Percentiles rank a stretch among this genome's conserved stretches.
Evolutionary conservation across 1,139 yeast species (phyloP).

Genomic region (Debaryomycetaceae sp.): DNA sequence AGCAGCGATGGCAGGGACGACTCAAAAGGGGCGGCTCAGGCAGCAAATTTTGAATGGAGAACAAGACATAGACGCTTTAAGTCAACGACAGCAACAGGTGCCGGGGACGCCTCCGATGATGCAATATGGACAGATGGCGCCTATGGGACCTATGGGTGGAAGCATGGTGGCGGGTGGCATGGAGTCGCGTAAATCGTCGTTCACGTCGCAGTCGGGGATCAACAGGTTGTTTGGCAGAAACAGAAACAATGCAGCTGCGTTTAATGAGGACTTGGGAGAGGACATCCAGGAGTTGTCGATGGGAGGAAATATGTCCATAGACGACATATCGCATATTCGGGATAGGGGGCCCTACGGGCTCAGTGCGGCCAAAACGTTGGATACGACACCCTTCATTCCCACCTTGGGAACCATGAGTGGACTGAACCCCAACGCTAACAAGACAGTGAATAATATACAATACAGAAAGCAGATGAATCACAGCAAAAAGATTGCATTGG

Average conservation of each 20-base stretch:
- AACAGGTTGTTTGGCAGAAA: slow-evolving; percentile 45
- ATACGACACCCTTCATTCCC: slow-evolving; percentile 73
- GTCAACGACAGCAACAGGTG: neutral
- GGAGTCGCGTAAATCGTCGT: slow-evolving; percentile 35
- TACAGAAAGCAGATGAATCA: slow-evolving; percentile 69
- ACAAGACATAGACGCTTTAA: slow-evolving; percentile 17
- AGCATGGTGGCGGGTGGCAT: slow-evolving; percentile 1
- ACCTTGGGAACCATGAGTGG: slow-evolving; percentile 37
- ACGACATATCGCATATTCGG: slow-evolving; percentile 59
- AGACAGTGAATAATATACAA: slow-evolving; percentile 45
- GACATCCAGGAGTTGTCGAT: slow-evolving; percentile 40
- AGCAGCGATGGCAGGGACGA: slow-evolving; percentile 13
- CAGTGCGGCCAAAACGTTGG: slow-evolving; percentile 34
- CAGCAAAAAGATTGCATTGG: slow-evolving; percentile 56
- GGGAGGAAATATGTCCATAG: slow-evolving; percentile 50
- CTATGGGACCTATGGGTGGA: slow-evolving; percentile 2
- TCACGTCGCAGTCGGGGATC: slow-evolving; percentile 39
- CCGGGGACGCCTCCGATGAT: slow-evolving; percentile 1
- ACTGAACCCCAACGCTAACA: slow-evolving; percentile 15
- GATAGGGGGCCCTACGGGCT: slow-evolving; percentile 64
- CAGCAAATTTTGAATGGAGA: slow-evolving; percentile 34
- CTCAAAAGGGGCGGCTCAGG: slow-evolving; percentile 25
- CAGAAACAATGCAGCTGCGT: slow-evolving; percentile 27
- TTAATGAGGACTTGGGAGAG: slow-evolving; percentile 54
- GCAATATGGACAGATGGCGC: neutral